Conservation (phyloP, 495 filamentous ascomycete genomes). For the Penicillium robsamsonii region DNA sequence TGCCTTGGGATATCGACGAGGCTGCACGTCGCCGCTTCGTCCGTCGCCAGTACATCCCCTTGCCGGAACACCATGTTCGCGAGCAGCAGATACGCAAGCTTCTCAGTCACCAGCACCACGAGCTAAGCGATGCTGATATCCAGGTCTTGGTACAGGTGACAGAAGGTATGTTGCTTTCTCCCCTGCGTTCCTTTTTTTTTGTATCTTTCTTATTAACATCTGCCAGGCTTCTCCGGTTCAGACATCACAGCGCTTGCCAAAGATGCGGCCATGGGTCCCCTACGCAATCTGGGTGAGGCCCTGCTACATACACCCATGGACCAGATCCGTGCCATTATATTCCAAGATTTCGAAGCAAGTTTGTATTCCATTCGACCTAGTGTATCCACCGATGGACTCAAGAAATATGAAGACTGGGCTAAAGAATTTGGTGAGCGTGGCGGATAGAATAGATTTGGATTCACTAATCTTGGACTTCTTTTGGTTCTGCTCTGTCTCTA, state of each 20-base stretch:
- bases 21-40: slow-evolving; percentile 91
- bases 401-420: slow-evolving; percentile 92
- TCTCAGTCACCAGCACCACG: slow-evolving; percentile 83
- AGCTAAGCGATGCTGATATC: slow-evolving; percentile 71
- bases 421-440: slow-evolving; percentile 89
- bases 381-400: slow-evolving; percentile 79
- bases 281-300: slow-evolving; percentile 87
- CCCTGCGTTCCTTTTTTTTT: neutral
- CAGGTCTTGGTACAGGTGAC: slow-evolving; percentile 74
- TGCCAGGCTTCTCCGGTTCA: slow-evolving; percentile 86
- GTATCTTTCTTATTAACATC: neutral
- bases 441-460: slow-evolving; percentile 45
- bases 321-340: slow-evolving; percentile 82
- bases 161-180: slow-evolving; percentile 60
- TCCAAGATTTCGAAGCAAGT: slow-evolving; percentile 83
- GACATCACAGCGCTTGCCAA: slow-evolving; percentile 98
- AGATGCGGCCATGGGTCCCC: slow-evolving; percentile 96
- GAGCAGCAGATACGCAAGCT: slow-evolving; percentile 73
- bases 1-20: slow-evolving; percentile 98
- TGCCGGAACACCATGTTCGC: slow-evolving; percentile 81
- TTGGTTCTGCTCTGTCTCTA: neutral
- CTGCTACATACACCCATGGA: slow-evolving; percentile 89
- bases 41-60: slow-evolving; percentile 89
- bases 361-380: slow-evolving; percentile 84
- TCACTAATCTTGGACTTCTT: neutral